Evolutionary conservation across 228 moss, liverwort and hornwort species (phyloP).

Genomic region (Sphagnum fallax): DNA sequence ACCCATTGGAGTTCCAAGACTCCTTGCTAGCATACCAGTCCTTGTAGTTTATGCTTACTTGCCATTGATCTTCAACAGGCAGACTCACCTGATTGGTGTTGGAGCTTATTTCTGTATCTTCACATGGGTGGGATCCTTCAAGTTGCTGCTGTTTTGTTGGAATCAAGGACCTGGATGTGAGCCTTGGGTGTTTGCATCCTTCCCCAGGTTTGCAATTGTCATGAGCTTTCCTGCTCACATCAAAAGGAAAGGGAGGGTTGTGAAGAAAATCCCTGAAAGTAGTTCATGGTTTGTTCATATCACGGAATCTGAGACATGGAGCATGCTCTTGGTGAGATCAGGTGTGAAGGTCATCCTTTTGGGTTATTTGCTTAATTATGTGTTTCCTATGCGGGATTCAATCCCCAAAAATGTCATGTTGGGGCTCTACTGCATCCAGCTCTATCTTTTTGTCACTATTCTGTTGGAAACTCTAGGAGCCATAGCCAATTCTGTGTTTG

Average conservation of each 20-base stretch:
- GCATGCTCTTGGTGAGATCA: constrained; percentile 31
- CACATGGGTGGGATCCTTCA: constrained; percentile 48
- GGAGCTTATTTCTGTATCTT: constrained; percentile 22
- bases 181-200: constrained; percentile 32
- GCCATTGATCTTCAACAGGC: constrained; percentile 36
- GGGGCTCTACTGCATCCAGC: constrained; percentile 25
- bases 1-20: constrained; percentile 16
- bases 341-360: constrained; percentile 19
- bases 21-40: constrained; percentile 22
- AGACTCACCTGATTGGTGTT: constrained; percentile 25
- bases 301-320: constrained; percentile 33
- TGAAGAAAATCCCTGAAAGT: constrained; percentile 16
- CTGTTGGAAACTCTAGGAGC: constrained; percentile 33
- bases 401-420: constrained; percentile 16
- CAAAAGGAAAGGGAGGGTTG: constrained; percentile 17
- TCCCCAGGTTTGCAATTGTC: constrained; percentile 36
- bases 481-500: constrained; percentile 20
- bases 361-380: not conserved
- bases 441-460: constrained; percentile 50
- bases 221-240: constrained; percentile 53
- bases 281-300: constrained; percentile 15
- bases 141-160: constrained; percentile 45
- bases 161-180: constrained; percentile 42
- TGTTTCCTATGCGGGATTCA: not conserved
- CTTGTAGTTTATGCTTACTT: constrained; percentile 17